Base-by-base conservation (phyloP, 1,139 yeast genomes). In the Candida frijolesensis region DNA sequence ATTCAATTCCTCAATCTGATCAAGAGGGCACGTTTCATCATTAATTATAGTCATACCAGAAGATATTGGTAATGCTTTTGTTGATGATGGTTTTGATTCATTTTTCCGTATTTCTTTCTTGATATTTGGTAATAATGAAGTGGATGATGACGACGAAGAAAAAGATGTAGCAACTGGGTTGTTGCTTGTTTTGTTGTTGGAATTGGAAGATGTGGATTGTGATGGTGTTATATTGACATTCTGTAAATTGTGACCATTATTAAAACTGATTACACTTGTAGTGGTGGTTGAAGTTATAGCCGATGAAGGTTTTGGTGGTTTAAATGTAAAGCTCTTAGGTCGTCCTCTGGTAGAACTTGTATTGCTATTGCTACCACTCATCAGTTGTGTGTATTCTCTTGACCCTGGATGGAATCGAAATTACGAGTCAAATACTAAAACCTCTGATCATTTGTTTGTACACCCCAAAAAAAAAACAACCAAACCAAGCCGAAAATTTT, bases 1-100 rank as follows among this genome's bases (percentile, higher is more conserved):
- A 44, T 66, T 65, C 55, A 70, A 66, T 48, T 73, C 77, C 12
- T 70, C 64, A 2, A 64, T 18, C 14, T 44, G 35, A 5, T 27
- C 14, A 30, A n/a, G 29, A 15, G 37, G 42, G 14, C 25, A 35
- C 5, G 29, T 25, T 25, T 33, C 39, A 18, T 42, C 45, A 32
- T 32, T 18, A 3, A 14, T 19, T 14, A 11, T 16, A 6, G 38
- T 15, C 15, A 16, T 7, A 6, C 38, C 18, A 16, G 38, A 14
- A 14, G 19, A 16, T 34, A 34, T 15, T 7, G 18, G 14, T 34
- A 16, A 14, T 5, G 19, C 33, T 11, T 48, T 39, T 15, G 27
- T 48, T 10, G 30, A n/a, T 34, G 18, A 14, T 8, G 27, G 10
- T 10, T 33, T 48, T 48, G 18, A 48, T 46, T 51, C 53, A 25